Evolutionary conservation across 495 filamentous ascomycete species (phyloP).

Genomic region (Barbatosphaeria neglecta): DNA sequence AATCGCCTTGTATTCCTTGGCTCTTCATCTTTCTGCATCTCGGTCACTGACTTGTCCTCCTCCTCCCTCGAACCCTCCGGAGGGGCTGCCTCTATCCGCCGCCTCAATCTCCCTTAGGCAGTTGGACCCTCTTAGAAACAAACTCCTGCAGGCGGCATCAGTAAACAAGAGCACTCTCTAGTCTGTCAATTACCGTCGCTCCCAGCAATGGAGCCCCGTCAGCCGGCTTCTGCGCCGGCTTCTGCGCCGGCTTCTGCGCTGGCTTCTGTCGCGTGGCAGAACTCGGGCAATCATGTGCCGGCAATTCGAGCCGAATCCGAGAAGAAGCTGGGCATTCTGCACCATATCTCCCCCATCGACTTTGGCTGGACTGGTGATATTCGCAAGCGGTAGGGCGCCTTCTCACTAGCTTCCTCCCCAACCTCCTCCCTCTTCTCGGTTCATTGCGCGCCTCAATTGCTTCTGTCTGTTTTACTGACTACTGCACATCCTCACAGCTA

Average conservation of each 20-base stretch:
- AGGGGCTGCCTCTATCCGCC: no score
- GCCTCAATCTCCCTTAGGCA: no score
- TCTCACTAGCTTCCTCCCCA: not conserved
- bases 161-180: no score
- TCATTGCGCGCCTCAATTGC: not conserved
- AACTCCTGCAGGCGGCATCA: no score
- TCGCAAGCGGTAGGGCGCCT: conserved; percentile 21
- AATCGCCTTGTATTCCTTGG: no score
- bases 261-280: not conserved
- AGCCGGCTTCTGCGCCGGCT: not conserved
- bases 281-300: conserved; percentile 12
- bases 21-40: no score
- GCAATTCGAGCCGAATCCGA: conserved; percentile 18
- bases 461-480: not conserved
- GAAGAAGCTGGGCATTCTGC: conserved; percentile 24
- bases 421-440: not conserved
- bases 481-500: conserved; percentile 45
- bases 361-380: conserved; percentile 25
- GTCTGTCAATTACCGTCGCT: no score
- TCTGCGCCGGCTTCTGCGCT: not conserved
- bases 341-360: conserved; percentile 18
- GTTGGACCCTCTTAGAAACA: no score
- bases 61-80: no score
- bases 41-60: no score
- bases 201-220: no score